phyloP scores from a whole-genome alignment of 2,329 filamentous ascomycete genomes.

The Ophiostoma sp. region DNA sequence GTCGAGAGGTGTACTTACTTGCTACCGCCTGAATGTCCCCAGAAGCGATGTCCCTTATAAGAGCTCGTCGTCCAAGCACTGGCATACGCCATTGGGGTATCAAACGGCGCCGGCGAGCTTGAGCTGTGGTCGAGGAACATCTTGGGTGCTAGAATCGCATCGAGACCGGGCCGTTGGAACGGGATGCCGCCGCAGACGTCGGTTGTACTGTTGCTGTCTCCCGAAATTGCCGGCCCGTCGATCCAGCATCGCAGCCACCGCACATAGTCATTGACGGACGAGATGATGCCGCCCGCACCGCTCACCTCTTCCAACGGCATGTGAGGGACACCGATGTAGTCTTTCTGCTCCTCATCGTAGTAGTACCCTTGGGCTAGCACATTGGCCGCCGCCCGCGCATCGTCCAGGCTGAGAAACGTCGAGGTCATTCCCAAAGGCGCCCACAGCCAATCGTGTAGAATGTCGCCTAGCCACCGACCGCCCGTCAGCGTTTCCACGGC shows the following conservation, averaged over 20 bases:
- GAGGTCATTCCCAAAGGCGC: slow-evolving; percentile 46
- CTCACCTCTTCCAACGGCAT: slow-evolving; percentile 37
- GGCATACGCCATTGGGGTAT: slow-evolving; percentile 42
- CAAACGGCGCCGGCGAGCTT: slow-evolving; percentile 32
- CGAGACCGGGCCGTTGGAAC: slow-evolving; percentile 38
- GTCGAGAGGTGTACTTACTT: slow-evolving; percentile 30
- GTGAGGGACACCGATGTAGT: slow-evolving; percentile 34
- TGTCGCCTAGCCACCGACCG: slow-evolving; percentile 39
- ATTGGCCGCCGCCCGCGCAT: slow-evolving; percentile 34
- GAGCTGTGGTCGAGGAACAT: slow-evolving; percentile 32
- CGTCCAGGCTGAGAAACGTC: slow-evolving; percentile 40
- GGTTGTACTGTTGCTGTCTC: neutral
- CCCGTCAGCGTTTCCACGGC: slow-evolving; percentile 45
- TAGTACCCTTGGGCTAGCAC: slow-evolving; percentile 46
- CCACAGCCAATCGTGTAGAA: slow-evolving; percentile 46
- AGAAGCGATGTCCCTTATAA: slow-evolving; percentile 47
- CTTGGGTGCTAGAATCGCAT: slow-evolving; percentile 39
- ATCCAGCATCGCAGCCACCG: slow-evolving; percentile 54
- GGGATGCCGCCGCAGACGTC: slow-evolving; percentile 35
- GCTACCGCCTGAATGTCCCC: slow-evolving; percentile 46
- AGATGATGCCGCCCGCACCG: slow-evolving; percentile 47
- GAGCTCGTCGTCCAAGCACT: slow-evolving; percentile 43
- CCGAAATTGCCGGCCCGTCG: slow-evolving; percentile 29
- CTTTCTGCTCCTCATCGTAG: slow-evolving; percentile 36
- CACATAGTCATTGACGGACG: slow-evolving; percentile 51